These are phyloP conservation scores for Ganoderma leucocontextum DNA, from an alignment of 1,284 basidiomycete species.

Conservation along the genomic window DNA sequence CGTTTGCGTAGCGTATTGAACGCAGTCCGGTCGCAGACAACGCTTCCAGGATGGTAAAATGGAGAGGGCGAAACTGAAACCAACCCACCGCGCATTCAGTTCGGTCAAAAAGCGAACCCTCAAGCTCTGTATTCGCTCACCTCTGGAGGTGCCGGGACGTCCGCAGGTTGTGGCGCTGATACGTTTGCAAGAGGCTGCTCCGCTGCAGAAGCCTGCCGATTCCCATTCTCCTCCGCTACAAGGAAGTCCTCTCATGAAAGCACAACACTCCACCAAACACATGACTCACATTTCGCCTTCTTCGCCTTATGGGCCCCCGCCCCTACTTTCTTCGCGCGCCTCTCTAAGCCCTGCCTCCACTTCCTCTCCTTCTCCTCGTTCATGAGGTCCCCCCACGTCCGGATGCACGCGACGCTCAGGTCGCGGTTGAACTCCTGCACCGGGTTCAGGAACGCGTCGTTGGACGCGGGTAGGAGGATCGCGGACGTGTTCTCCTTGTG, in stretches of 20 bases:
- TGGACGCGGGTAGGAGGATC: conserved; percentile 78
- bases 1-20: conserved; percentile 97
- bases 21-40: conserved; percentile 96
- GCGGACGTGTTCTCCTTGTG: conserved; percentile 89
- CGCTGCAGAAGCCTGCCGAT: conserved; percentile 7
- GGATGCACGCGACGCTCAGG: conserved; percentile 89
- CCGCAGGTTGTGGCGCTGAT: neutral
- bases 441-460: conserved; percentile 95
- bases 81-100: too few species aligned
- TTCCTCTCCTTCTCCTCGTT: conserved; percentile 72
- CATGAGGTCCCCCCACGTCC: conserved; percentile 82
- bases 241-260: conserved; percentile 3
- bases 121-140: neutral
- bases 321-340: conserved; percentile 42
- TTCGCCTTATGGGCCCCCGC: conserved; percentile 41
- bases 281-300: conserved; percentile 41
- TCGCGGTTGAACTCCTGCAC: conserved; percentile 99
- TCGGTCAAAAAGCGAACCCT: neutral
- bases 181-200: conserved; percentile 11
- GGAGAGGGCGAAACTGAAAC: conserved; percentile 52
- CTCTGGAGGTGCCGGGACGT: neutral
- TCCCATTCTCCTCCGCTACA: conserved; percentile 25
- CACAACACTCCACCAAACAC: neutral
- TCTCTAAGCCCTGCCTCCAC: conserved; percentile 59
- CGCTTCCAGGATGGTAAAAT: conserved; percentile 91